Base-by-base conservation (phyloP, 169 alveolate genomes). In the Plasmodium gallinaceum region DNA sequence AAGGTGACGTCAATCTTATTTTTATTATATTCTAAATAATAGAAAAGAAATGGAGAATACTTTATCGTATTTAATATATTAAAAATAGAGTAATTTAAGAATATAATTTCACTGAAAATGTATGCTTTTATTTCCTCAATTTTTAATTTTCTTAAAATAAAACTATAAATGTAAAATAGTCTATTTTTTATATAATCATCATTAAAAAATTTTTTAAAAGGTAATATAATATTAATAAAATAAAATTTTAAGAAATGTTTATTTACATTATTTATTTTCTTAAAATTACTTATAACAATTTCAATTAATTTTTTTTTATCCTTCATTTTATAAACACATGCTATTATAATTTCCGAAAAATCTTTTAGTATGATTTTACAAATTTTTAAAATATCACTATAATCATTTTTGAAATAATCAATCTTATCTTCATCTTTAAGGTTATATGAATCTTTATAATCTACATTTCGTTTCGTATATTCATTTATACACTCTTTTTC, bases 261-360 rank as follows among this genome's bases (percentile, higher is more conserved):
- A 14, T 57, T 10, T 57, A 2, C 9, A 7, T 5, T 10, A 16
- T 57, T 57, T 57, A 57, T 18, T 57, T 57, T 57, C 26, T 57
- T 57, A 57, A 57, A 57, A 57, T 57, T 14, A 57, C 32, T 57
- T 57, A 57, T 57, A 9, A 57, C 66, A 57, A 57, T 57, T 57
- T 57, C 66, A 18, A 57, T 14, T 7, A 14, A 57, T 57, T 18
- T 57, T 57, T 57, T 57, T 57, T 18, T 57, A 16, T 57, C 66
- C 26, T 18, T 14, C 66, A 22, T 57, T 57, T 16, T 57, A 57
- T 57, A 14, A 10, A 16, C 9, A 18, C 66, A 57, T 57, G 26
- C 1, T 1, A 0, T 22, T 0, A 57, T 0, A 16, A 18, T 18
- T 57, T 57, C 26, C 2, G 18, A 14, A 57, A 57, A 57, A 18